Evolutionary conservation across 2,329 filamentous ascomycete genomes (phyloP).

Genomic region (Alternaria alternata): DNA sequence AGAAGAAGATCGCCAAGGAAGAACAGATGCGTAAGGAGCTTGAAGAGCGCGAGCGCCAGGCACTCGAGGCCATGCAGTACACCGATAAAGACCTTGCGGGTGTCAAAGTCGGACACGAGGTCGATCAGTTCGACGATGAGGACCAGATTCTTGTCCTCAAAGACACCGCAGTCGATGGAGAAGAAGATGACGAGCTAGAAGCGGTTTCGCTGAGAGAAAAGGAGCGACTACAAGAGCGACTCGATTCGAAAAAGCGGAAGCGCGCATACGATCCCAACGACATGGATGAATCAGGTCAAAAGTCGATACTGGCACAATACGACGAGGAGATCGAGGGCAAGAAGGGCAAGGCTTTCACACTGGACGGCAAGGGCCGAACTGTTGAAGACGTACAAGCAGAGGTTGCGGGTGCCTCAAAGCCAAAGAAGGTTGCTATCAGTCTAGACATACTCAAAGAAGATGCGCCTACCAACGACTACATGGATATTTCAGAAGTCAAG

Average conservation of each 20-base stretch:
- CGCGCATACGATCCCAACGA: constrained; percentile 87
- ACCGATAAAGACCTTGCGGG: constrained; percentile 86
- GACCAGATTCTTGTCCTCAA: constrained; percentile 96
- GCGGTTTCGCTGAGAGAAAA: constrained; percentile 75
- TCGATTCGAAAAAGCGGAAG: constrained; percentile 90
- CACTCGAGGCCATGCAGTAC: constrained; percentile 71
- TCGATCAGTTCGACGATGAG: constrained; percentile 79
- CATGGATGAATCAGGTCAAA: constrained; percentile 69
- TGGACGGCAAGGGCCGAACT: constrained; percentile 78
- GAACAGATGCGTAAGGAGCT: constrained; percentile 77
- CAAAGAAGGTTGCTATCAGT: constrained; percentile 75
- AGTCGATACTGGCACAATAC: constrained; percentile 83
- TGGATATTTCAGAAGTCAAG: constrained; percentile 86
- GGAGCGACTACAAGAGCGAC: constrained; percentile 75
- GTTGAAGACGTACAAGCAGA: constrained; percentile 67
- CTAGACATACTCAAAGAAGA: constrained; percentile 75
- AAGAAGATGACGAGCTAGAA: constrained; percentile 90
- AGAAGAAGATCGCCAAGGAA: constrained; percentile 84
- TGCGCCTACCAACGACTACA: constrained; percentile 81
- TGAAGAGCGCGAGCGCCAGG: constrained; percentile 73
- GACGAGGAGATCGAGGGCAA: constrained; percentile 95
- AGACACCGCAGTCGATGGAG: constrained; percentile 81
- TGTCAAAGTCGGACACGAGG: constrained; percentile 89
- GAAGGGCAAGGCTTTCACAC: constrained; percentile 84
- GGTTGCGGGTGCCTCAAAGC: constrained; percentile 61